These are phyloP conservation scores for Backusella macrospora DNA, from an alignment of 192 early-diverging fungal genomes.

Conservation along the genomic window DNA sequence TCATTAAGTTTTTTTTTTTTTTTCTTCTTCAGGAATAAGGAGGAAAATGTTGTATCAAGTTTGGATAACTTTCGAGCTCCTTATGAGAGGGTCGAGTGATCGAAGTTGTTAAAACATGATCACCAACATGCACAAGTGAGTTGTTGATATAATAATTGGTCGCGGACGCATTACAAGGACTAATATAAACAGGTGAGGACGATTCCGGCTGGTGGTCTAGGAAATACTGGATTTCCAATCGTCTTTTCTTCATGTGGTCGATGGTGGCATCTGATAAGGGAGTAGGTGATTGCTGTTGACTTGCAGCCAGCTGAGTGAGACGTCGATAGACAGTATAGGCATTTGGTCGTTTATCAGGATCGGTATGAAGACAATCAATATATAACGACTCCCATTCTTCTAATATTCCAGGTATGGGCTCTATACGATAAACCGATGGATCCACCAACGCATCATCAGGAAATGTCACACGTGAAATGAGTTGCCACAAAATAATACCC, in stretches of 20 bases:
- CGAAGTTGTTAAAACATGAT: slow-evolving; percentile 21
- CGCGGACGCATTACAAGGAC: background rate
- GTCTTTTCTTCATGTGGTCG: slow-evolving; percentile 16
- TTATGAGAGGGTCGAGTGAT: slow-evolving; percentile 24
- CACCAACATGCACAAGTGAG: slow-evolving; percentile 7
- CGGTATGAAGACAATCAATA: slow-evolving; percentile 22
- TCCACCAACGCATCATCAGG: slow-evolving; percentile 35
- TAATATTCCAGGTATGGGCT: slow-evolving; percentile 35
- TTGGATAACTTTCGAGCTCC: slow-evolving; percentile 27
- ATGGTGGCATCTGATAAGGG: background rate
- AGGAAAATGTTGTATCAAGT: slow-evolving; percentile 11
- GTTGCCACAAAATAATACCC: slow-evolving; percentile 37
- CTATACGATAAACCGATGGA: slow-evolving; percentile 31
- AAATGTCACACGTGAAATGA: slow-evolving; percentile 36
- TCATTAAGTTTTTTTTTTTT: background rate
- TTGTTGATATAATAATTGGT: slow-evolving; percentile 1
- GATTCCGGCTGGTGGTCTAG: background rate
- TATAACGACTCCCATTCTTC: slow-evolving; percentile 26
- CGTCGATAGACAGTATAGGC: slow-evolving; percentile 27
- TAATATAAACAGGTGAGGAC: background rate
- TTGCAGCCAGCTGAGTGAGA: slow-evolving; percentile 18
- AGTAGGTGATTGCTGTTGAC: background rate
- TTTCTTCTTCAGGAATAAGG: slow-evolving; percentile 4
- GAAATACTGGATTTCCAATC: slow-evolving; percentile 18
- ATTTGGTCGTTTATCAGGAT: slow-evolving; percentile 22